Evolutionary conservation across 2,329 filamentous ascomycete species (phyloP).

Genomic region (Fusarium pseudonygamai): DNA sequence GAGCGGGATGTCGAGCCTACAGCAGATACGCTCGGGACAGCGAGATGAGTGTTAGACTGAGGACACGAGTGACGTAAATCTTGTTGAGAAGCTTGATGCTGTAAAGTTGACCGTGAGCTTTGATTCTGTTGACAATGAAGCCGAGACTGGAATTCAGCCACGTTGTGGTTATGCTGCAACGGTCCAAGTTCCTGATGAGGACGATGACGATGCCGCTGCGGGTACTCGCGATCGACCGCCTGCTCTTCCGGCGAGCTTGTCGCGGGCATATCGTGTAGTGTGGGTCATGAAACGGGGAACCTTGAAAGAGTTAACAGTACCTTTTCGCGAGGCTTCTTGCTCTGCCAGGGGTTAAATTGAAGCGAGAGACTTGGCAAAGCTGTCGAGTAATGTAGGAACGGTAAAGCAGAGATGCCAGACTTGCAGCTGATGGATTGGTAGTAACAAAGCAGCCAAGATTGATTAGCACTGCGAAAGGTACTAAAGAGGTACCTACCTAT

Average conservation of each 20-base stretch:
- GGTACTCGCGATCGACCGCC: slow-evolving; percentile 35
- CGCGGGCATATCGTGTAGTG: slow-evolving; percentile 38
- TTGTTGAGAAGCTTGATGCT: slow-evolving; percentile 5
- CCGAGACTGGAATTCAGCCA: slow-evolving; percentile 19
- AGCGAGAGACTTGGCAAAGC: slow-evolving; percentile 32
- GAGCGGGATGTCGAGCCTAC: slow-evolving; percentile 32
- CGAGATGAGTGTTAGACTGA: slow-evolving; percentile 20
- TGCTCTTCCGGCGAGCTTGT: slow-evolving; percentile 38
- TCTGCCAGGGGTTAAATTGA: slow-evolving; percentile 16
- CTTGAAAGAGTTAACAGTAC: slow-evolving; percentile 19
- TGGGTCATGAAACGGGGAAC: slow-evolving; percentile 39
- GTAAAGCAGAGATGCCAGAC: slow-evolving; percentile 1
- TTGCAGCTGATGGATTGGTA: neutral
- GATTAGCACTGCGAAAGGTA: neutral
- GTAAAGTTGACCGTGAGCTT: slow-evolving; percentile 25
- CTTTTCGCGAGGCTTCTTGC: slow-evolving; percentile 22
- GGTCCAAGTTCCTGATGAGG: slow-evolving; percentile 32
- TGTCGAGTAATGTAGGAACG: neutral
- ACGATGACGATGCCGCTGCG: slow-evolving; percentile 21
- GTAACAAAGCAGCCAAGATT: neutral
- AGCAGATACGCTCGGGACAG: slow-evolving; percentile 17
- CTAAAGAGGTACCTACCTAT: neutral
- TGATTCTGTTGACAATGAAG: slow-evolving; percentile 15
- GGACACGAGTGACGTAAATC: slow-evolving; percentile 1
- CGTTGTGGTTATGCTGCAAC: slow-evolving; percentile 12